Evolutionary conservation across 1,284 basidiomycete species (phyloP), one percentile per base, ranked within the genome.

Genomic region (Sporisorium graminicola): DNA sequence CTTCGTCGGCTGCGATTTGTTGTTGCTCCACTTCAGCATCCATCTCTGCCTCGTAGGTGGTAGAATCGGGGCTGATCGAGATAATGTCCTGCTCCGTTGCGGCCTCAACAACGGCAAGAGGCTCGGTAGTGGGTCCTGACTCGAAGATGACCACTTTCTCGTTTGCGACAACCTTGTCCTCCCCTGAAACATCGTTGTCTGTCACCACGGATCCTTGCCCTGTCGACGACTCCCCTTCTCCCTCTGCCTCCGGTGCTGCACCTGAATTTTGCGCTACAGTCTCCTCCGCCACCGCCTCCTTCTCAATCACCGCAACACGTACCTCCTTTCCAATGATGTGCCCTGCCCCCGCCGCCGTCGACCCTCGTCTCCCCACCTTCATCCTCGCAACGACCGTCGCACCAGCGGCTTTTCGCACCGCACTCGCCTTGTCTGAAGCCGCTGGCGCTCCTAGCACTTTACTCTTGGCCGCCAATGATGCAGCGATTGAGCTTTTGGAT

Each of bases 401-500:
- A 1, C 9, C 54, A 0, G 37, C 51, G 3, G 72, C 72, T 56
- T 55, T 74, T 2, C 49, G 53, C 20, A 74, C 65, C 26, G 40
- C 51, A 10, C 24, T 53, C 14, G 43, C 51, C 49, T 63, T 69
- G 9, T 55, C 58, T 3, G 44, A 49, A 7, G 12, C 49, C 27
- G 57, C 26, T 10, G 56, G 33, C 14, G 52, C 59, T 2, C 64
- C 66, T 12, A 69, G 29, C 10, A 71, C 33, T 50, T 61, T 66
- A 27, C 58, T 65, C 62, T 74, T 74, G 31, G 71, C 61, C 3
- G 52, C 46, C 2, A 75, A 43, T 20, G 53, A 49, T 2, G 57
- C 43, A 8, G 73, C 59, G 14, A 75, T 55, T 14, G 67, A 70
- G 58, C 66, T 70, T 54, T 67, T 75, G 0, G 52, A 33, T 2